Conservation (phyloP, 495 filamentous ascomycete genomes). For the Xylaria intraflava region DNA sequence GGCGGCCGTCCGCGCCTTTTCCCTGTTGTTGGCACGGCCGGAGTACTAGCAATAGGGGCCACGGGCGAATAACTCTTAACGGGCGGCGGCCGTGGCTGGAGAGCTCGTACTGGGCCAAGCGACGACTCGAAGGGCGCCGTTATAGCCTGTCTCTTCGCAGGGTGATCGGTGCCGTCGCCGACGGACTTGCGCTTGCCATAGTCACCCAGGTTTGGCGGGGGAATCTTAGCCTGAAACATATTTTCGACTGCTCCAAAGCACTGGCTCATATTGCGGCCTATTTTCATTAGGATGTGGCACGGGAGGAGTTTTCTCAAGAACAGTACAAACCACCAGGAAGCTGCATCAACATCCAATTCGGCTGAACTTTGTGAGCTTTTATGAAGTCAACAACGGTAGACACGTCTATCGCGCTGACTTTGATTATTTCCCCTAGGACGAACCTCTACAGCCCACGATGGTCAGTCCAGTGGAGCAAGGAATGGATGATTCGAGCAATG, state of each 20-base stretch:
- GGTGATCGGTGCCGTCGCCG: constrained; percentile 36
- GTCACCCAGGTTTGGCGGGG: constrained; percentile 30
- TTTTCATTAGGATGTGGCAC: constrained; percentile 19
- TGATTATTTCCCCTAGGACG: constrained; percentile 50
- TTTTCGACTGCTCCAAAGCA: constrained; percentile 36
- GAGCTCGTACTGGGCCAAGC: constrained; percentile 21
- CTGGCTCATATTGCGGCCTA: constrained; percentile 45
- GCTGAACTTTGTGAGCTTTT: constrained; percentile 35
- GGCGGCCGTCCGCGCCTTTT: constrained; percentile 32
- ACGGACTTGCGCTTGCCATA: constrained; percentile 39
- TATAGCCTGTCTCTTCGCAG: constrained; percentile 36
- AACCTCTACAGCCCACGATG: constrained; percentile 37
- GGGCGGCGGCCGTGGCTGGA: constrained; percentile 24
- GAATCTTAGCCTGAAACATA: constrained; percentile 36
- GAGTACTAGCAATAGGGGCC: constrained; percentile 3
- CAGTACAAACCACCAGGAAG: constrained; percentile 39
- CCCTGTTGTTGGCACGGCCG: constrained; percentile 21
- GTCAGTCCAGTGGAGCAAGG: constrained; percentile 22
- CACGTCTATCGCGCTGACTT: constrained; percentile 43
- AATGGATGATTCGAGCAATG: constrained; percentile 10
- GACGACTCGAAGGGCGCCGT: constrained; percentile 24
- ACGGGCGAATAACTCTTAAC: constrained; percentile 33
- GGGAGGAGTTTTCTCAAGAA: constrained; percentile 13
- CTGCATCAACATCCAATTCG: constrained; percentile 42
- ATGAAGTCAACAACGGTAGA: constrained; percentile 39